phyloP scores from a whole-genome alignment of 202 grass and related monocot genomes.

The Schoenoplectus tabernaemontani region DNA sequence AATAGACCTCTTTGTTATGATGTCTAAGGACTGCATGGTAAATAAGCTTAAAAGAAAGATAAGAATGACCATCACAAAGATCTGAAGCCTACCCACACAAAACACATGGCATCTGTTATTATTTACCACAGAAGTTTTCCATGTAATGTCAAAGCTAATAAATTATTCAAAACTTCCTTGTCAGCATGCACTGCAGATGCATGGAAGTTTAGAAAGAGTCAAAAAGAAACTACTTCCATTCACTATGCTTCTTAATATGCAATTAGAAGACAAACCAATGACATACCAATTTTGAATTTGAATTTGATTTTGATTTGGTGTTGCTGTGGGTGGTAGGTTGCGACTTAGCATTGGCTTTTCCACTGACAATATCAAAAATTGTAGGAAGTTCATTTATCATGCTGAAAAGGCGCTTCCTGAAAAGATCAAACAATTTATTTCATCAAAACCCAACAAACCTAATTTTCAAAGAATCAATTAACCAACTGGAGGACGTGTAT shows the following conservation, averaged over 20 bases:
- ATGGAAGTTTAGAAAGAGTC: background rate
- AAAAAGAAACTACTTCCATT: background rate
- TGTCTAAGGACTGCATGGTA: conserved; percentile 1
- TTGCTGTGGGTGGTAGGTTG: conserved; percentile 43
- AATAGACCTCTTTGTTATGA: background rate
- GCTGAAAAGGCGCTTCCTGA: conserved; percentile 86
- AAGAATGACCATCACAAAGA: background rate
- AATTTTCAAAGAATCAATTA: background rate
- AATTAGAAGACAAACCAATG: background rate
- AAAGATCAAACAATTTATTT: conserved; percentile 7
- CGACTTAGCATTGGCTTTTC: conserved; percentile 60
- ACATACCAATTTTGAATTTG: conserved; percentile 64
- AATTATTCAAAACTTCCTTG: background rate
- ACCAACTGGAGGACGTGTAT: background rate
- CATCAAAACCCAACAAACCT: conserved; percentile 8
- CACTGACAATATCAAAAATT: conserved; percentile 67
- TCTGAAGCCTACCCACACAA: background rate
- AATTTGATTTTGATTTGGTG: conserved; percentile 72
- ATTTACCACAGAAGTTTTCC: background rate
- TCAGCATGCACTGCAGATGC: background rate
- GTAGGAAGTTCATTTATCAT: conserved; percentile 89
- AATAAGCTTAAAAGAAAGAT: background rate
- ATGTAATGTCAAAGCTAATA: background rate
- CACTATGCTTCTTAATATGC: background rate
- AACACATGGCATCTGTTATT: background rate